Percentiles rank a stretch among this genome's conserved stretches.
These are phyloP conservation scores for Monilinia fructicola DNA, from an alignment of 2,329 filamentous ascomycete genomes.

Conservation along the genomic window DNA sequence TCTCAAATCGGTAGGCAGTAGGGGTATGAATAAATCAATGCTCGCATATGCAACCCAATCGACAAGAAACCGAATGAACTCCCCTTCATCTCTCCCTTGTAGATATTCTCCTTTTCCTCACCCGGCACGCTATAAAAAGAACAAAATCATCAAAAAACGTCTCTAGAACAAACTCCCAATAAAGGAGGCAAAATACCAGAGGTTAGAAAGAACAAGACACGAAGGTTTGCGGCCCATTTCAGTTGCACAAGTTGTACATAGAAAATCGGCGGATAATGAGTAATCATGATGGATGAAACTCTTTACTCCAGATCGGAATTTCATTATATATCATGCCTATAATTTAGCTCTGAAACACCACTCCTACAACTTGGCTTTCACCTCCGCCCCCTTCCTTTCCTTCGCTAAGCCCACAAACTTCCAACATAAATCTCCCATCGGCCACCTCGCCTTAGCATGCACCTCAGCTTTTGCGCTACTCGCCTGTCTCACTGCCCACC, in stretches of 20 bases:
- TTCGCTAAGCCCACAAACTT: slow-evolving; percentile 59
- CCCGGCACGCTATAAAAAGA: no score
- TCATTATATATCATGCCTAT: background rate
- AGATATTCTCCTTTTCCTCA: no score
- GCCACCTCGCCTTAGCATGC: slow-evolving; percentile 67
- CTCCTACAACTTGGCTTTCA: slow-evolving; percentile 45
- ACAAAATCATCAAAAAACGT: no score
- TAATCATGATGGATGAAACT: background rate
- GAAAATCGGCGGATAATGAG: background rate
- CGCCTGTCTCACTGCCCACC: slow-evolving; percentile 81
- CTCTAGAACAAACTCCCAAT: no score
- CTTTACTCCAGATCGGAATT: background rate
- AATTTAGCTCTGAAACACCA: background rate
- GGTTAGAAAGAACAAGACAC: no score
- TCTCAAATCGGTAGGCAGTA: background rate
- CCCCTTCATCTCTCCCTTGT: no score
- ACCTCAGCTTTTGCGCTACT: slow-evolving; percentile 78
- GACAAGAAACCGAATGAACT: no score
- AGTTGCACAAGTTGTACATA: background rate
- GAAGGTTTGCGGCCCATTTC: background rate
- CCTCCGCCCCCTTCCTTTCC: slow-evolving; percentile 36
- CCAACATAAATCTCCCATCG: slow-evolving; percentile 80
- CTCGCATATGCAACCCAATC: no score
- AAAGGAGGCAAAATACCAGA: no score
- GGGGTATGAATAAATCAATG: no score